Base-by-base conservation (phyloP, 495 filamentous ascomycete species). In the Lophiostoma macrostomum region DNA sequence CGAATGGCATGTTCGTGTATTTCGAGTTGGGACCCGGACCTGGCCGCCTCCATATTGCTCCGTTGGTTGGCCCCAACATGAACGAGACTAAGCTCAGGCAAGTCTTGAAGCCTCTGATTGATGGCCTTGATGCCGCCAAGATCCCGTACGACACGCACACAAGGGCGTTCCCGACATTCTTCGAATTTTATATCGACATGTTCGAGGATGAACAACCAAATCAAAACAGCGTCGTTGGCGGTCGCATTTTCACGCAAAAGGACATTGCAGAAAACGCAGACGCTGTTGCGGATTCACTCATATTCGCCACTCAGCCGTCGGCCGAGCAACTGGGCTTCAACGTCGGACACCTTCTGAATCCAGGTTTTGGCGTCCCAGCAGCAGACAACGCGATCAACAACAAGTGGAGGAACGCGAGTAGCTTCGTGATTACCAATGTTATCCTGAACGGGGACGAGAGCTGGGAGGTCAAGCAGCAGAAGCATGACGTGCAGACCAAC, bases 331-430 rank as follows among this genome's bases (percentile, higher is more conserved):
- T 67, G 16, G 67, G 66, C 5, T 63, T 73, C 45, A 53, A 76
- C n/a, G 66, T 79, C 32, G 75, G 76, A 1, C 76, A 80, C 59
- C 67, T 77, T 51, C 71, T 76, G 60, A 69, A 72, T 45, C 75
- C 74, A 13, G 75, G 77, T 11, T 50, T 66, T 19, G 70, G 50
- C 3, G 46, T 52, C 14, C 58, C 58, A 0, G 49, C 37, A 24
- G 56, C 40, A 2, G 51, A 64, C n/a, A 61, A 59, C 25, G 48
- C 50, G 4, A 56, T 69, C 30, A 55, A 64, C 38, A 60, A 65
- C 1, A 58, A 60, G n/a, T 69, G 56, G 65, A 54, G 59, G 11
- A 47, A 62, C 7, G 56, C 50, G 43, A 63, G 55, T 28, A 41
- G 53, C 46, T 41, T 61, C 32, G 52, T 55, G 44, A 61, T 61